phyloP scores from a whole-genome alignment of 1,284 basidiomycete genomes.

The Ustilago xerochloae region DNA sequence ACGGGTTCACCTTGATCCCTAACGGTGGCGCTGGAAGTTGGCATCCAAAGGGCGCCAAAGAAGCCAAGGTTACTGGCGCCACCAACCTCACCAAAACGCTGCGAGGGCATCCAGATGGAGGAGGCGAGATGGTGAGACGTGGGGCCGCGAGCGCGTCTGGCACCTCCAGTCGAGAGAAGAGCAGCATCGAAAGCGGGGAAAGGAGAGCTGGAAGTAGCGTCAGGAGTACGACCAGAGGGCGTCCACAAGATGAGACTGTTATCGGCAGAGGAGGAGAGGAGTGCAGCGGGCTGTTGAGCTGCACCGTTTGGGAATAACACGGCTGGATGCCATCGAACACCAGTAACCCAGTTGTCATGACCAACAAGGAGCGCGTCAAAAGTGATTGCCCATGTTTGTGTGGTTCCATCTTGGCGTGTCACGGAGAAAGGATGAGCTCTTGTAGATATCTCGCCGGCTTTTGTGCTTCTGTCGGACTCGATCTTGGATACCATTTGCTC shows the following conservation, averaged over 20 bases:
- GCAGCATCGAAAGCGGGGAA: conserved; percentile 68
- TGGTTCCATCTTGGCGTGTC: conserved; percentile 1
- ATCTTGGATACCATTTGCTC: conserved; percentile 59
- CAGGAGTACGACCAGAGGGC: conserved; percentile 31
- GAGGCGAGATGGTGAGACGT: conserved; percentile 40
- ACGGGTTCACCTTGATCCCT: neutral
- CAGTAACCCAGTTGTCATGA: conserved; percentile 65
- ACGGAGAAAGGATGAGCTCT: conserved; percentile 35
- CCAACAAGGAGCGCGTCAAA: conserved; percentile 65
- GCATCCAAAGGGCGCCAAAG: conserved; percentile 61
- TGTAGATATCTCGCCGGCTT: conserved; percentile 51
- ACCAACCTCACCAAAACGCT: conserved; percentile 66
- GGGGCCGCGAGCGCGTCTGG: conserved; percentile 56
- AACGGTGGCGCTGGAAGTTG: conserved; percentile 3
- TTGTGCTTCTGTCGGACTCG: conserved; percentile 45
- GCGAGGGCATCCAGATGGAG: conserved; percentile 62
- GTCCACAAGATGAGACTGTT: conserved; percentile 66
- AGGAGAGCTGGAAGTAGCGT: neutral
- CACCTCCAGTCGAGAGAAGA: conserved; percentile 69
- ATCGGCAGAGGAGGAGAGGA: conserved; percentile 63
- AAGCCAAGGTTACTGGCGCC: conserved; percentile 62
- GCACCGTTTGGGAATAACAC: neutral
- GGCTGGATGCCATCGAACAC: conserved; percentile 59
- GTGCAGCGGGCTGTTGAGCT: conserved; percentile 53
- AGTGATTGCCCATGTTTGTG: conserved; percentile 51